phyloP scores from a whole-genome alignment of 2,329 filamentous ascomycete species.

The Madurella fahalii region DNA sequence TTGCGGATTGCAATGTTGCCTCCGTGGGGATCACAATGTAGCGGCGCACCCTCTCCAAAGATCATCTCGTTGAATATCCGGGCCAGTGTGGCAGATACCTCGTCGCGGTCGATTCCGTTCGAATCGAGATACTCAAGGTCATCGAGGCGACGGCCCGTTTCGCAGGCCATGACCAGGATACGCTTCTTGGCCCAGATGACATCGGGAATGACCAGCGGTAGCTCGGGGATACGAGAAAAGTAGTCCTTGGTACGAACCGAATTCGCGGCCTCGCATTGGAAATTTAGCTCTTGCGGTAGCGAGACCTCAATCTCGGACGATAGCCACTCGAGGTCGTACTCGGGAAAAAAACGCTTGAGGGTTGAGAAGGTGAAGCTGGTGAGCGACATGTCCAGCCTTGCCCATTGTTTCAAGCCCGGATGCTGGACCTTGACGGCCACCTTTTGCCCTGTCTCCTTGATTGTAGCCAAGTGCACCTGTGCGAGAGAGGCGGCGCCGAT shows the following conservation, averaged over 20 bases:
- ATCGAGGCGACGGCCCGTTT: slow-evolving; percentile 81
- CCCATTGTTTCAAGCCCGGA: slow-evolving; percentile 83
- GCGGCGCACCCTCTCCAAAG: slow-evolving; percentile 79
- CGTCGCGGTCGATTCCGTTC: slow-evolving; percentile 86
- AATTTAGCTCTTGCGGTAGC: slow-evolving; percentile 87
- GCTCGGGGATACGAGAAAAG: slow-evolving; percentile 67
- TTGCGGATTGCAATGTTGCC: slow-evolving; percentile 91
- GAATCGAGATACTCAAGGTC: slow-evolving; percentile 82
- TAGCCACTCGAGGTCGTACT: slow-evolving; percentile 96
- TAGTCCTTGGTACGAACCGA: slow-evolving; percentile 74
- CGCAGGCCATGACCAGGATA: slow-evolving; percentile 92
- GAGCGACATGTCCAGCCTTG: slow-evolving; percentile 77
- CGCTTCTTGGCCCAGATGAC: slow-evolving; percentile 86
- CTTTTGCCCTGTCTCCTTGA: slow-evolving; percentile 75
- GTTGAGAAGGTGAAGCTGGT: slow-evolving; percentile 87
- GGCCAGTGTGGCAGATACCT: slow-evolving; percentile 86
- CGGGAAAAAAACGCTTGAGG: slow-evolving; percentile 89
- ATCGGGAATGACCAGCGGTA: slow-evolving; percentile 83
- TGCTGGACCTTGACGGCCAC: slow-evolving; percentile 98
- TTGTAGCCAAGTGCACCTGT: slow-evolving; percentile 84
- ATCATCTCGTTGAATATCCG: slow-evolving; percentile 99
- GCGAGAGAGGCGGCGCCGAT: slow-evolving; percentile 92
- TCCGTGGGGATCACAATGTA: slow-evolving; percentile 96
- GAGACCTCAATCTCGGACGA: slow-evolving; percentile 89
- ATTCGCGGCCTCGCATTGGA: slow-evolving; percentile 79